Percentiles rank a stretch among this genome's conserved stretches.
Conservation (phyloP, 163 green algal genomes). For the Chlamydomonas reinhardtii region DNA sequence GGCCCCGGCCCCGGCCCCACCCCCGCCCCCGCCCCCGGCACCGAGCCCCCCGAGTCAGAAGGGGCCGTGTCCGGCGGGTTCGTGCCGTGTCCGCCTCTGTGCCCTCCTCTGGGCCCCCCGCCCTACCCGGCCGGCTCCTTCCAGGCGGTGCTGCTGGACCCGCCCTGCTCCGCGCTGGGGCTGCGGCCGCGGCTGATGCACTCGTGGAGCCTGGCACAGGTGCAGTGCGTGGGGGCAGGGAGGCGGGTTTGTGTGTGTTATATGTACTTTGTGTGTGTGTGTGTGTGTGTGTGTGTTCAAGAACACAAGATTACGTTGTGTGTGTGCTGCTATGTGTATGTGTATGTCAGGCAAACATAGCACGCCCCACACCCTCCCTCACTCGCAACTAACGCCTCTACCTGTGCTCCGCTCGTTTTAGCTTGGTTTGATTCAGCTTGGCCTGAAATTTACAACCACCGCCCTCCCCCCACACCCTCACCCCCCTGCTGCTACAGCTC, state of each 20-base stretch:
- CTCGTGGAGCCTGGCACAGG: slow-evolving; percentile 53
- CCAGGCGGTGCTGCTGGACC: slow-evolving; percentile 85
- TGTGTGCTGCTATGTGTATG: too few relatives aligned
- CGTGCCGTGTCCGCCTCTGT: background rate
- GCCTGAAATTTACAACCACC: too few relatives aligned
- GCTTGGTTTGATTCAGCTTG: background rate
- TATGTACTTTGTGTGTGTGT: too few relatives aligned
- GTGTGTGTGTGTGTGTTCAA: too few relatives aligned
- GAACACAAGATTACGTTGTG: too few relatives aligned
- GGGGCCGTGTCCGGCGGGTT: too few relatives aligned
- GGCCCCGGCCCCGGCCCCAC: too few relatives aligned
- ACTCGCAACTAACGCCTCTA: too few relatives aligned
- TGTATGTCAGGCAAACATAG: too few relatives aligned
- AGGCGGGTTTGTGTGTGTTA: background rate
- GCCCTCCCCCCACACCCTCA: background rate
- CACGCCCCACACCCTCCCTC: too few relatives aligned
- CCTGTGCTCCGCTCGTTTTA: too few relatives aligned
- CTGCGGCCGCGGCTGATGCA: slow-evolving; percentile 80
- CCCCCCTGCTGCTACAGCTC: background rate
- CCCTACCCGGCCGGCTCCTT: slow-evolving; percentile 78
- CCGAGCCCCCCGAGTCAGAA: background rate
- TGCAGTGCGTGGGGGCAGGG: slow-evolving; percentile 21
- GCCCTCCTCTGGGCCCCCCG: background rate
- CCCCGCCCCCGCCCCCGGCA: too few relatives aligned
- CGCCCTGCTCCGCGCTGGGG: slow-evolving; percentile 88